These are phyloP conservation scores for Mallotus repandus DNA, from an alignment of 441 rosid species.

Conservation along the genomic window DNA sequence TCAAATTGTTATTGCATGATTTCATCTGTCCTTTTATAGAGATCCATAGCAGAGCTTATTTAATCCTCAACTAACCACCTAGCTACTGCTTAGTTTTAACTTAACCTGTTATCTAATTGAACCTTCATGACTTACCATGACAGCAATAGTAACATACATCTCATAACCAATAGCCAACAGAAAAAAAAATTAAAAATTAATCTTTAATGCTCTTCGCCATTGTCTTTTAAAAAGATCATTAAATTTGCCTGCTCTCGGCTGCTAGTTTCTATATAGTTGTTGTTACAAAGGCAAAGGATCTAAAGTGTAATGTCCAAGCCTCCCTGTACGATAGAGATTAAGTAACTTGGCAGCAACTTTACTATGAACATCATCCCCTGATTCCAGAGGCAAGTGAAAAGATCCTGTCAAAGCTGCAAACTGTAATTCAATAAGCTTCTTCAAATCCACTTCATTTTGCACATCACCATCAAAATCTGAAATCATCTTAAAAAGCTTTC, in stretches of 20 bases:
- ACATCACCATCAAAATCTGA: conserved; percentile 36
- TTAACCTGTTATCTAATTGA: too few relatives aligned
- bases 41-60: too few relatives aligned
- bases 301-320: conserved; percentile 65
- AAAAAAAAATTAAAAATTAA: too few relatives aligned
- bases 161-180: not conserved
- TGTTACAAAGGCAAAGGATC: conserved; percentile 19
- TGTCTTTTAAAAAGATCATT: too few relatives aligned
- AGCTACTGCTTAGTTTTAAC: not conserved
- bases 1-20: too few relatives aligned
- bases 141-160: not conserved
- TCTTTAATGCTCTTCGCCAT: too few relatives aligned
- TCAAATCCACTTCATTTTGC: conserved; percentile 34
- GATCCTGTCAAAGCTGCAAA: conserved; percentile 39
- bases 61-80: too few relatives aligned
- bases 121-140: too few relatives aligned
- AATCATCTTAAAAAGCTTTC: conserved; percentile 42
- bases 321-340: conserved; percentile 62
- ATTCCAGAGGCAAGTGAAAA: conserved; percentile 37
- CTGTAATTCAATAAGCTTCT: conserved; percentile 46
- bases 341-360: conserved; percentile 57
- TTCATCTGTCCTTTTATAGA: too few relatives aligned
- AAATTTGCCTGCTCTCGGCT: too few relatives aligned
- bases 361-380: conserved; percentile 29
- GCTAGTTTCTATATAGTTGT: not conserved